A percentile compares a stretch with the other conserved stretches of the same genome.
These are phyloP conservation scores for Isabelozyma pseudorhagii DNA, from an alignment of 805 yeast species.

Conservation along the genomic window DNA sequence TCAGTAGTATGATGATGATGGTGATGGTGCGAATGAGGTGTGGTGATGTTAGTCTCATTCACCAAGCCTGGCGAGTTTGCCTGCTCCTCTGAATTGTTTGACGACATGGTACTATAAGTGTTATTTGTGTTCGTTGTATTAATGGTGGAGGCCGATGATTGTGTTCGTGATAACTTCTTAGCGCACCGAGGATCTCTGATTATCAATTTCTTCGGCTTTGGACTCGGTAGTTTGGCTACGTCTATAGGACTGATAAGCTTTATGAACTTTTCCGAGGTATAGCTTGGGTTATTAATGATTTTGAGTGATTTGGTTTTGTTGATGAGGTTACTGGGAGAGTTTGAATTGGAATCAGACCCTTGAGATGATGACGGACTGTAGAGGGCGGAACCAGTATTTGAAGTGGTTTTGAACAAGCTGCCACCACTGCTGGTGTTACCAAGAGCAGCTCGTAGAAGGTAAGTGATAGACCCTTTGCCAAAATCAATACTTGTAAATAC, in stretches of 20 bases:
- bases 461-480: slow-evolving; percentile 80
- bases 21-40: slow-evolving; percentile 1
- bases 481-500: slow-evolving; percentile 74
- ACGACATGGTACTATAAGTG: slow-evolving; percentile 28
- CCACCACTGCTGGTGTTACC: slow-evolving; percentile 13
- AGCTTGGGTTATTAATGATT: slow-evolving; percentile 25
- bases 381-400: slow-evolving; percentile 10
- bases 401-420: slow-evolving; percentile 6
- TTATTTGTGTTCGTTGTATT: slow-evolving; percentile 22
- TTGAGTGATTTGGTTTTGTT: slow-evolving; percentile 23
- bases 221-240: slow-evolving; percentile 60
- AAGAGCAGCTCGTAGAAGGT: slow-evolving; percentile 54
- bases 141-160: slow-evolving; percentile 31
- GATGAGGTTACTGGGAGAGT: slow-evolving; percentile 7
- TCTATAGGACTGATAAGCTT: slow-evolving; percentile 72
- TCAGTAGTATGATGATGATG: slow-evolving; percentile 7
- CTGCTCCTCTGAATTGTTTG: slow-evolving; percentile 28
- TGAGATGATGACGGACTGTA: neutral
- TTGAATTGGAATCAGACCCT: slow-evolving; percentile 6
- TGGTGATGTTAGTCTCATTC: neutral
- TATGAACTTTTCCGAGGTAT: slow-evolving; percentile 54
- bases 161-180: slow-evolving; percentile 29
- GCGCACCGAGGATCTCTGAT: slow-evolving; percentile 49
- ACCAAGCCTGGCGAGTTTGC: neutral
- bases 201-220: slow-evolving; percentile 63